Evolutionary conservation across 2,329 filamentous ascomycete genomes (phyloP).

Genomic region (Ophiocordyceps robertsii): DNA sequence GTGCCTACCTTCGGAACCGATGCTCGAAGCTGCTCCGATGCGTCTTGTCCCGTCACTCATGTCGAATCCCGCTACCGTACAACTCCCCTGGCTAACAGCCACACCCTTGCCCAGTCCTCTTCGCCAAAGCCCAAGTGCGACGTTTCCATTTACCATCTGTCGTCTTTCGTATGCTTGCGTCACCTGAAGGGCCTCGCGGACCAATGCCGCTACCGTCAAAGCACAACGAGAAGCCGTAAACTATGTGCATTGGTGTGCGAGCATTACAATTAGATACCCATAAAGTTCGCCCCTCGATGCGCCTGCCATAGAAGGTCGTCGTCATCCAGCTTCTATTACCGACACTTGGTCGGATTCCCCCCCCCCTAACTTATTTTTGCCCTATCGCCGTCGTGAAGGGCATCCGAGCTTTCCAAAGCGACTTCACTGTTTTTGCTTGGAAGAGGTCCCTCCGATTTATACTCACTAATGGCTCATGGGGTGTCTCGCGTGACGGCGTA

Average conservation of each 20-base stretch:
- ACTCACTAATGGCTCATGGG: not conserved
- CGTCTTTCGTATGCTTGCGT: too few relatives aligned
- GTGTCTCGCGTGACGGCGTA: not conserved
- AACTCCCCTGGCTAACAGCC: too few relatives aligned
- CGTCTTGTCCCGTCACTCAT: too few relatives aligned
- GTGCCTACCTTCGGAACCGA: too few relatives aligned
- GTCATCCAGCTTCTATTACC: conserved; percentile 4
- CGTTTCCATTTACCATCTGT: too few relatives aligned
- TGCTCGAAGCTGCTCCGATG: too few relatives aligned
- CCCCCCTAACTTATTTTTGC: not conserved
- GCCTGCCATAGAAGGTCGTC: not conserved
- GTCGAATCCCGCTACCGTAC: too few relatives aligned
- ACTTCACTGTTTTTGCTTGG: not conserved
- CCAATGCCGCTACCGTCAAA: too few relatives aligned
- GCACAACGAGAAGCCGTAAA: too few relatives aligned
- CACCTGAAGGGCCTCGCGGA: too few relatives aligned
- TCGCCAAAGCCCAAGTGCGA: too few relatives aligned
- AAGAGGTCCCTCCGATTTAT: not conserved
- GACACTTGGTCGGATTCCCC: not conserved
- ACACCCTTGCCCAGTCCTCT: too few relatives aligned
- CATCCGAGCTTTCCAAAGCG: not conserved
- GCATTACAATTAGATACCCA: conserved; percentile 4
- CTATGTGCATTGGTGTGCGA: conserved; percentile 2
- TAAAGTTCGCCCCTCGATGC: not conserved
- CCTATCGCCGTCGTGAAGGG: not conserved